A percentile compares a stretch with the other conserved stretches of the same genome.
Conservation (phyloP, 495 filamentous ascomycete species). For the Filosporella fistucella region DNA sequence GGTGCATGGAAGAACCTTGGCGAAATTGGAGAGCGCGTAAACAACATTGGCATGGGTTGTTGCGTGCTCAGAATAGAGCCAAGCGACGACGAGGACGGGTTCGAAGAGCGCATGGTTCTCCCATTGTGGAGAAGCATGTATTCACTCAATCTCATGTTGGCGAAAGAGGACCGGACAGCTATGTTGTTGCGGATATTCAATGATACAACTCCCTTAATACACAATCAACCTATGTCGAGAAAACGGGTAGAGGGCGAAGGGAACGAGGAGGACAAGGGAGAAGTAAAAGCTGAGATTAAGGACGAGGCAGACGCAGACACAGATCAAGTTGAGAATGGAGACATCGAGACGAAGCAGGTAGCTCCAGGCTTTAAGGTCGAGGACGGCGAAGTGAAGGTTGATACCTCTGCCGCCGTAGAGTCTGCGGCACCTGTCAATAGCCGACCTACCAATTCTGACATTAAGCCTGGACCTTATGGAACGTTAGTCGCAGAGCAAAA, state of each 20-base stretch:
- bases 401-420: slow-evolving; percentile 6
- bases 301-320: slow-evolving; percentile 10
- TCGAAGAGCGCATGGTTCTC: slow-evolving; percentile 76
- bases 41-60: slow-evolving; percentile 81
- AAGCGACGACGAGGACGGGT: slow-evolving; percentile 61
- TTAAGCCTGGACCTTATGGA: slow-evolving; percentile 19
- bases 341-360: neutral
- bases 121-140: slow-evolving; percentile 88
- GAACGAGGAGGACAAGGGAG: slow-evolving; percentile 34
- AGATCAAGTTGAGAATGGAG: slow-evolving; percentile 18
- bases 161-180: slow-evolving; percentile 90
- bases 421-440: slow-evolving; percentile 9
- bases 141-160: slow-evolving; percentile 90
- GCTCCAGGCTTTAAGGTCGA: slow-evolving; percentile 11
- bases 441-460: neutral
- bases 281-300: slow-evolving; percentile 26
- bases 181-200: slow-evolving; percentile 91
- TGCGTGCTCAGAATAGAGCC: slow-evolving; percentile 82
- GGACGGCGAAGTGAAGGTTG: slow-evolving; percentile 16
- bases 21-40: slow-evolving; percentile 83
- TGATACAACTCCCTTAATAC: slow-evolving; percentile 69
- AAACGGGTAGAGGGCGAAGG: slow-evolving; percentile 30
- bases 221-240: slow-evolving; percentile 29
- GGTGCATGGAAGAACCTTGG: slow-evolving; percentile 68
- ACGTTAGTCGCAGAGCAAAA: slow-evolving; percentile 6